These are phyloP conservation scores for Haplographium delicatum DNA, from an alignment of 495 filamentous ascomycete genomes.

Conservation along the genomic window DNA sequence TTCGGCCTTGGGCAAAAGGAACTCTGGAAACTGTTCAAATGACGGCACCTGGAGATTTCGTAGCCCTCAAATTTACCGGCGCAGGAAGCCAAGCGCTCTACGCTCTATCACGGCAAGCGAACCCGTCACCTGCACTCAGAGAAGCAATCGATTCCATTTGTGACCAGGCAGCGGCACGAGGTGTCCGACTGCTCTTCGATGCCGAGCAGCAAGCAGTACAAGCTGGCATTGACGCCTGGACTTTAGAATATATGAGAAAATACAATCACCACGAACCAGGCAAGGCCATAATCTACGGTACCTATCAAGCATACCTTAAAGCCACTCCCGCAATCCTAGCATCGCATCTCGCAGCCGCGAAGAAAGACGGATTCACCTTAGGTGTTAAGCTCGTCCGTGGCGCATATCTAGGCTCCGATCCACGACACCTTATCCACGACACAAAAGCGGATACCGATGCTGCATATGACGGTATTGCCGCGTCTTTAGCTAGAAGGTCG, in stretches of 20 bases:
- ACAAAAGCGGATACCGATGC: slow-evolving; percentile 77
- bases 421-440: slow-evolving; percentile 69
- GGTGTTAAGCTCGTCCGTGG: slow-evolving; percentile 92
- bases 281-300: slow-evolving; percentile 63
- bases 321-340: slow-evolving; percentile 60
- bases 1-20: slow-evolving; percentile 67
- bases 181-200: slow-evolving; percentile 77
- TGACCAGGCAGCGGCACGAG: slow-evolving; percentile 61
- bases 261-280: slow-evolving; percentile 70
- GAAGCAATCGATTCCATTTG: slow-evolving; percentile 72
- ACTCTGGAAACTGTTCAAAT: slow-evolving; percentile 73
- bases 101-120: slow-evolving; percentile 50
- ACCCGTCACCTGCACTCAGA: slow-evolving; percentile 57
- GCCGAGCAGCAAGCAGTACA: slow-evolving; percentile 83
- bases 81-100: slow-evolving; percentile 73
- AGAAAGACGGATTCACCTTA: slow-evolving; percentile 65
- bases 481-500: slow-evolving; percentile 38
- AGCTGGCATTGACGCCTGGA: slow-evolving; percentile 81
- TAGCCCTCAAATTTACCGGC: slow-evolving; percentile 91
- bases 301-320: slow-evolving; percentile 83
- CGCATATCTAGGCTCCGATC: slow-evolving; percentile 81
- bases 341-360: slow-evolving; percentile 59
- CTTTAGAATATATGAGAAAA: slow-evolving; percentile 64
- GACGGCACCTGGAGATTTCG: slow-evolving; percentile 70
- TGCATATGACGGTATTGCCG: slow-evolving; percentile 58